Evolutionary conservation across 805 yeast genomes (phyloP), one percentile per base, ranked within the genome.

Genomic region (Sugiyamaella boreocaroliniensis): DNA sequence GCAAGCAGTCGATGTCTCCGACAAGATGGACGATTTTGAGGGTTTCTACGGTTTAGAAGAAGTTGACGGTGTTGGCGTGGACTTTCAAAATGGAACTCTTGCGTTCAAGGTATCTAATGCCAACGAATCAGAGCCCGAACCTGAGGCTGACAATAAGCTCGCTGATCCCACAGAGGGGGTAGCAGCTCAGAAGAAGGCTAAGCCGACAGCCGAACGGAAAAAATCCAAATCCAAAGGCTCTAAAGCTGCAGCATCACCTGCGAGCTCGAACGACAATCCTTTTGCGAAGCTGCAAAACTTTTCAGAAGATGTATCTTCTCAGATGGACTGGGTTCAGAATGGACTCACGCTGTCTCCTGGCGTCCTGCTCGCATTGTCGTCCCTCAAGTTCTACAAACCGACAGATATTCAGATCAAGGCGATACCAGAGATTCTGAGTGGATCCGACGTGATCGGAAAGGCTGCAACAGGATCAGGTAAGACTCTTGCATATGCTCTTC

Each of bases 401-500:
- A 90, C 98, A 0, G 86, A 83, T 34, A 89, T 93, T 63, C 99
- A 93, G 69, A 76, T 74, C 55, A 71, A 72, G 53, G 75, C 92
- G 9, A 83, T 93, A 51, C 96, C 98, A 1, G 62, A 75, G 26
- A 88, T 92, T 1, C 54, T 88, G 12, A 73, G 75, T 29, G 95
- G 90, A 5, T 76, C 75, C 37, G 98, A 93, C 69, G 79, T 93
- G 3, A 82, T 93, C 58, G 99, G 99, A 51, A 93, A 92, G 65
- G 99, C 99, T 14, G 85, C 93, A 10, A 93, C 99, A 0, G 99
- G 99, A 67, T 87, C 96, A 1, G 99, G 99, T 76, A 93, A 93
- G 66, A 93, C 99, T 0, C 73, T 90, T 53, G 99, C 99, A 0
- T 93, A 88, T 67, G 97, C 97, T 45, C 80, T 93, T 26, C 97